phyloP scores from a whole-genome alignment of 495 filamentous ascomycete species.

The Hypoxylon perforatum region DNA sequence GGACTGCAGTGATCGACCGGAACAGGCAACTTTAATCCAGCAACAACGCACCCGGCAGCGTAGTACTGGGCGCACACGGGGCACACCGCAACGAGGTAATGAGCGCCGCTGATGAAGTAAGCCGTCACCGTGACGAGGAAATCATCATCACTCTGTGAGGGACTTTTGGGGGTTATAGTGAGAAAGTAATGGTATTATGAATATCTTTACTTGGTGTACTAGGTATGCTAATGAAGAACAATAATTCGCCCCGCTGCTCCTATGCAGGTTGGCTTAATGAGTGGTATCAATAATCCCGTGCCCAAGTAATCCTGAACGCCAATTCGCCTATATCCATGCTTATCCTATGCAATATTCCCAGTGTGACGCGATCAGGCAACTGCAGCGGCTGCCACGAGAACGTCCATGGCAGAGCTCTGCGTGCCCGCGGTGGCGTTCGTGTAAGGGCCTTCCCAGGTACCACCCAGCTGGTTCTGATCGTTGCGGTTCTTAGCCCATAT shows the following conservation, averaged over 20 bases:
- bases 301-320: constrained; percentile 31
- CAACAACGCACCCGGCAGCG: constrained; percentile 12
- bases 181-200: constrained; percentile 19
- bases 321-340: constrained; percentile 26
- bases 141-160: neutral
- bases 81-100: constrained; percentile 22
- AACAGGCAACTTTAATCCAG: constrained; percentile 21
- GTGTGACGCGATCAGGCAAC: constrained; percentile 37
- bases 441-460: constrained; percentile 69
- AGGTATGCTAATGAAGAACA: constrained; percentile 24
- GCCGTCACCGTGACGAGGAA: neutral
- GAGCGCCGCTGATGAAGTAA: constrained; percentile 2
- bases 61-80: constrained; percentile 9
- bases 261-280: constrained; percentile 32
- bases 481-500: constrained; percentile 74
- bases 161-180: constrained; percentile 1
- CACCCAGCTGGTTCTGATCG: constrained; percentile 61
- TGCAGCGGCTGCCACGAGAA: constrained; percentile 72
- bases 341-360: constrained; percentile 9
- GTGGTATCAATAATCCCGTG: constrained; percentile 37
- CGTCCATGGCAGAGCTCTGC: constrained; percentile 76
- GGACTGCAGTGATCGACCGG: constrained; percentile 27
- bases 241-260: constrained; percentile 15
- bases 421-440: constrained; percentile 62
- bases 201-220: constrained; percentile 31